Base-by-base conservation (phyloP, 2,329 filamentous ascomycete species). In the Trichoderma citrinoviride region DNA sequence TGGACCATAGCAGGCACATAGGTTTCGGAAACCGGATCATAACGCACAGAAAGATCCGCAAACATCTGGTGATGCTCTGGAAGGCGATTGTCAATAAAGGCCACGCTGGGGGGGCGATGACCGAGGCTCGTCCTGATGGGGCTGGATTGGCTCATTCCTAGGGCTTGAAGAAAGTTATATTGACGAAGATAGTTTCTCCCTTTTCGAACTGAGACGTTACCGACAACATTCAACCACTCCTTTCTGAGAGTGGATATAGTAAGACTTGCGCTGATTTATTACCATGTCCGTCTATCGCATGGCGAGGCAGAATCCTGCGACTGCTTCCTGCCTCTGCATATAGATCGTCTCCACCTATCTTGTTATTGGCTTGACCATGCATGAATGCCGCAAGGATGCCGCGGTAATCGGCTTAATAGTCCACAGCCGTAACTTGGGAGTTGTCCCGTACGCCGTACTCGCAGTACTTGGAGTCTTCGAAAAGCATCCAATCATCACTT, bases 11-110 rank as follows among this genome's bases (percentile, higher is more conserved):
- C 33, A 6, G 54, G 41, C 5, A 57, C 25, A 19, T 57, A 57
- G 8, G 29, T 41, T n/a, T 21, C 25, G 8, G 15, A n/a, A 7
- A n/a, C 40, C 14, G 54, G n/a, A 23, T 57, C 54, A 29, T 57
- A 57, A 15, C 33, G 54, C 3, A 46, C 17, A 4, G 41, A 33
- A 29, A 41, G n/a, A 5, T 46, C 41, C 3, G 23, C 54, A 21
- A 57, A 57, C 10, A 46, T 2, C n/a, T 27, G 54, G 2, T 61
- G 58, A 8, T 52, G 33, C 3, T 41, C 21, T 52, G 33, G 46
- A 19, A 61, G 46, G 10, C 23, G 58, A 52, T 52, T 61, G 21
- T 61, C 58, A 5, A 61, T 53, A 5, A 43, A 61, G 12, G n/a
- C 47, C 25, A 61, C 58, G 1, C 33, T 41, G 10, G 58, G 29